Percentiles rank a stretch among this genome's conserved stretches.
These are phyloP conservation scores for Trametes punicea DNA, from an alignment of 768 basidiomycete genomes.

Conservation along the genomic window DNA sequence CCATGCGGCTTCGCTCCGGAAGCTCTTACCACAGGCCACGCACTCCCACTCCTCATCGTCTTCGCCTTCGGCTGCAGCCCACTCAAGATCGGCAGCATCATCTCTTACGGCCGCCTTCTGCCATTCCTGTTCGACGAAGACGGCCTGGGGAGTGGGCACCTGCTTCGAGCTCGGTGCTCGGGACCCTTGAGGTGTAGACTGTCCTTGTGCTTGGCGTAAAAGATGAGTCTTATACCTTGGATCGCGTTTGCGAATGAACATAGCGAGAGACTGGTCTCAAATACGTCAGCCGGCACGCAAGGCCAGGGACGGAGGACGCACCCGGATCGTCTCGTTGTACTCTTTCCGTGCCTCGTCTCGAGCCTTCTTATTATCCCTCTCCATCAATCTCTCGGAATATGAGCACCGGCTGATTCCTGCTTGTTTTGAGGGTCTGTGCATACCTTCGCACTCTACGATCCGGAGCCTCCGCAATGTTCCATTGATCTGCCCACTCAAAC, in stretches of 20 bases:
- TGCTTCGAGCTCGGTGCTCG: constrained; percentile 25
- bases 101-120: constrained; percentile 52
- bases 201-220: constrained; percentile 41
- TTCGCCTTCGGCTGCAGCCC: constrained; percentile 68
- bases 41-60: constrained; percentile 89
- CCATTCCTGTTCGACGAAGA: constrained; percentile 88
- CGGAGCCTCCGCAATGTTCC: constrained; percentile 80
- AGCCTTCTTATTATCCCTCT: constrained; percentile 92
- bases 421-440: constrained; percentile 20
- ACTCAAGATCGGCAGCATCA: constrained; percentile 64
- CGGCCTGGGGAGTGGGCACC: constrained; percentile 32
- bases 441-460: constrained; percentile 82
- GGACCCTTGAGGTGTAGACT: constrained; percentile 9
- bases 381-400: constrained; percentile 64
- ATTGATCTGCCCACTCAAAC: constrained; percentile 84
- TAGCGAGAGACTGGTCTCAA: constrained; percentile 60
- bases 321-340: constrained; percentile 89
- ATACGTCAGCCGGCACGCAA: no score
- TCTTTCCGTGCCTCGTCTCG: constrained; percentile 85
- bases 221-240: constrained; percentile 76
- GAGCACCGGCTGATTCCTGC: not conserved
- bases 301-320: no score
- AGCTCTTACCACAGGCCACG: constrained; percentile 88
- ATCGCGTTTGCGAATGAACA: constrained; percentile 83
- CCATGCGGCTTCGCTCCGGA: constrained; percentile 92